Conservation (phyloP, 2,329 filamentous ascomycete species). For the Intubia oerlemansii region DNA sequence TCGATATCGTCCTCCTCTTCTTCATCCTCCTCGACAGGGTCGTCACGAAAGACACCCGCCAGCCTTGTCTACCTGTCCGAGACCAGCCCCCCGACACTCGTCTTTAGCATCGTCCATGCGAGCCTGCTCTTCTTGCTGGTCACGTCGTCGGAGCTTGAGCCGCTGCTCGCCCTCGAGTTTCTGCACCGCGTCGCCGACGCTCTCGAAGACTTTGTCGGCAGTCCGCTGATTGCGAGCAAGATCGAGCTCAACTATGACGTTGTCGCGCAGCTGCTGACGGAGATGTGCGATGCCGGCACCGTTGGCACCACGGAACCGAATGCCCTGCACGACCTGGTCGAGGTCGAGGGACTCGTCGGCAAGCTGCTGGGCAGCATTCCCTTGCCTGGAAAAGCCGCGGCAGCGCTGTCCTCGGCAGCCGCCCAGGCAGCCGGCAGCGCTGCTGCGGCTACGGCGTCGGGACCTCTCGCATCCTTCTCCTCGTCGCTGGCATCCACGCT, state of each 20-base stretch:
- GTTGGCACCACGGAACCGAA: slow-evolving; percentile 84
- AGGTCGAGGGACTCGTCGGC: slow-evolving; percentile 76
- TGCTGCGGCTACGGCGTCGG: no score
- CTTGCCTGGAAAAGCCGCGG: slow-evolving; percentile 38
- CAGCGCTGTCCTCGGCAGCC: slow-evolving; percentile 2
- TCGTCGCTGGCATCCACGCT: neutral
- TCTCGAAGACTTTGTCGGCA: slow-evolving; percentile 82
- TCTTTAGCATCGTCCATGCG: slow-evolving; percentile 71
- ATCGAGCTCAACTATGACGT: slow-evolving; percentile 86
- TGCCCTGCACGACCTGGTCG: slow-evolving; percentile 73
- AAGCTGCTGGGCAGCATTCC: slow-evolving; percentile 66
- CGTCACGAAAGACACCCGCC: slow-evolving; percentile 40
- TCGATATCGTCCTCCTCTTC: neutral
- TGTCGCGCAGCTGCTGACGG: slow-evolving; percentile 73
- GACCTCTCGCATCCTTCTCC: neutral
- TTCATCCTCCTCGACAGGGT: neutral
- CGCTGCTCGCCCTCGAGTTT: slow-evolving; percentile 80
- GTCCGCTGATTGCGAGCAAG: slow-evolving; percentile 66
- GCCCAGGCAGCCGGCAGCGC: slow-evolving; percentile 2
- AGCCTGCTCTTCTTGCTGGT: slow-evolving; percentile 73
- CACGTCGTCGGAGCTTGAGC: slow-evolving; percentile 69
- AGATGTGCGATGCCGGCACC: slow-evolving; percentile 92
- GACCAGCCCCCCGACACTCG: slow-evolving; percentile 64
- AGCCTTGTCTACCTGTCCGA: slow-evolving; percentile 71
- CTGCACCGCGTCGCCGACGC: slow-evolving; percentile 82